These are phyloP conservation scores for Coriolopsis trogii DNA, from an alignment of 1,284 basidiomycete species.

Conservation along the genomic window DNA sequence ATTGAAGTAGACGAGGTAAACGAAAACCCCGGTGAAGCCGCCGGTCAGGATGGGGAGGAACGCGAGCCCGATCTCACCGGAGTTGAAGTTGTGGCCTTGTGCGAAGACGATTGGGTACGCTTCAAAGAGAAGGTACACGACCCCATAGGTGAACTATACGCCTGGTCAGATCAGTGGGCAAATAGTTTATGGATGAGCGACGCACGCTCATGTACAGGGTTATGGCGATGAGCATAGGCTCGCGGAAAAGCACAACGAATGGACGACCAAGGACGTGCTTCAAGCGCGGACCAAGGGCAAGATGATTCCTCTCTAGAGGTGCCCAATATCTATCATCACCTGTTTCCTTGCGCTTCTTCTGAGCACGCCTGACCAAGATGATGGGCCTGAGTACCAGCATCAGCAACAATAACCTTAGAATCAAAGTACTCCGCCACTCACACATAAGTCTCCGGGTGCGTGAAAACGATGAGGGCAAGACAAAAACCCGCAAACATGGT, in stretches of 20 bases:
- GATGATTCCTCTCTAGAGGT: constrained; percentile 38
- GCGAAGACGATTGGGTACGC: constrained; percentile 39
- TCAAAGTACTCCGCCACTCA: constrained; percentile 31
- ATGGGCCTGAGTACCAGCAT: constrained; percentile 39
- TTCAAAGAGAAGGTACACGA: constrained; percentile 45
- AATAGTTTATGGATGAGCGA: not conserved
- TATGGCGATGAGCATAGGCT: constrained; percentile 50
- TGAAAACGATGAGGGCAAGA: constrained; percentile 58
- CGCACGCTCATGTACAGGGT: constrained; percentile 49
- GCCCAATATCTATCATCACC: constrained; percentile 59
- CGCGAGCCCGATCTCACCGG: constrained; percentile 44
- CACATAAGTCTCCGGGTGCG: constrained; percentile 76
- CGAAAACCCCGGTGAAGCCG: constrained; percentile 26
- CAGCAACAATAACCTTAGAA: not conserved
- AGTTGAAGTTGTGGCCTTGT: constrained; percentile 40
- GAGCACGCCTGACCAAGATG: constrained; percentile 44
- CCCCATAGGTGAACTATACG: constrained; percentile 43
- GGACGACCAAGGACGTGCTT: constrained; percentile 41
- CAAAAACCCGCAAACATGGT: constrained; percentile 64
- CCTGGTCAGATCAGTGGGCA: not conserved
- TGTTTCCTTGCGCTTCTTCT: constrained; percentile 44
- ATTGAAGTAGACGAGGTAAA: constrained; percentile 36
- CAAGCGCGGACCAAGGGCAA: constrained; percentile 35
- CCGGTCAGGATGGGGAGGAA: constrained; percentile 51
- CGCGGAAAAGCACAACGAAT: constrained; percentile 44